Conservation (phyloP, 129 eudicot genomes). For the Calendula officinalis region DNA sequence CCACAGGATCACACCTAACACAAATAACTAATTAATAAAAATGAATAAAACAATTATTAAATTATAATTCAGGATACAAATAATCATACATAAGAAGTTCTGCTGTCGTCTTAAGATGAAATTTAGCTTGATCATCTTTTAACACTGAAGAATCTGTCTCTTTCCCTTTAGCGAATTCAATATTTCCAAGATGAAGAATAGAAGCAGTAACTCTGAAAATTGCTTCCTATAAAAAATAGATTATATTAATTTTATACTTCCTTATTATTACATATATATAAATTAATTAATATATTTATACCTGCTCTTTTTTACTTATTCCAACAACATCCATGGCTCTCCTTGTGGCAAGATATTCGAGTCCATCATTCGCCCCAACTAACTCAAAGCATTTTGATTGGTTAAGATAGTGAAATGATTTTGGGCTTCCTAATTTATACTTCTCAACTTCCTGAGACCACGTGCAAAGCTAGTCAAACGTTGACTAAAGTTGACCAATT, state of each 20-base stretch:
- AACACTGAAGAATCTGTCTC: slow-evolving; percentile 86
- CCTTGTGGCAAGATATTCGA: slow-evolving; percentile 90
- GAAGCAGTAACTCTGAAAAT: slow-evolving; percentile 97
- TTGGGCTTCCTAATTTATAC: slow-evolving; percentile 79
- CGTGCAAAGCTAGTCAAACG: slow-evolving; percentile 17
- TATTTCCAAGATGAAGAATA: slow-evolving; percentile 94
- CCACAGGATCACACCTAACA: slow-evolving; percentile 81
- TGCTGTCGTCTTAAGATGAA: slow-evolving; percentile 85
- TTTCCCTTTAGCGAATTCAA: slow-evolving; percentile 86
- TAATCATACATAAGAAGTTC: slow-evolving; percentile 83
- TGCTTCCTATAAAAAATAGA: slow-evolving; percentile 65
- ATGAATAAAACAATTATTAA: not conserved
- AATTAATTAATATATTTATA: slow-evolving; percentile 6
- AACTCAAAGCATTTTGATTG: slow-evolving; percentile 95
- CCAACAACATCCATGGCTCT: slow-evolving; percentile 99
- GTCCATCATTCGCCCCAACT: slow-evolving; percentile 82
- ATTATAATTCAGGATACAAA: slow-evolving; percentile 15
- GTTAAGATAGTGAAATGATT: slow-evolving; percentile 91
- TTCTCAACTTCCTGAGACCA: slow-evolving; percentile 76
- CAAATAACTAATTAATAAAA: slow-evolving; percentile 17
- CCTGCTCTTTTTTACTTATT: slow-evolving; percentile 91
- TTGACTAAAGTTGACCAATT: slow-evolving; percentile 10
- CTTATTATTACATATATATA: not conserved
- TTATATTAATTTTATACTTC: slow-evolving; percentile 4
- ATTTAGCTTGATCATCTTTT: slow-evolving; percentile 80